Percentiles rank a stretch among this genome's conserved stretches.
Evolutionary conservation across 768 basidiomycete species (phyloP).

Genomic region (Termitomyces sp.): DNA sequence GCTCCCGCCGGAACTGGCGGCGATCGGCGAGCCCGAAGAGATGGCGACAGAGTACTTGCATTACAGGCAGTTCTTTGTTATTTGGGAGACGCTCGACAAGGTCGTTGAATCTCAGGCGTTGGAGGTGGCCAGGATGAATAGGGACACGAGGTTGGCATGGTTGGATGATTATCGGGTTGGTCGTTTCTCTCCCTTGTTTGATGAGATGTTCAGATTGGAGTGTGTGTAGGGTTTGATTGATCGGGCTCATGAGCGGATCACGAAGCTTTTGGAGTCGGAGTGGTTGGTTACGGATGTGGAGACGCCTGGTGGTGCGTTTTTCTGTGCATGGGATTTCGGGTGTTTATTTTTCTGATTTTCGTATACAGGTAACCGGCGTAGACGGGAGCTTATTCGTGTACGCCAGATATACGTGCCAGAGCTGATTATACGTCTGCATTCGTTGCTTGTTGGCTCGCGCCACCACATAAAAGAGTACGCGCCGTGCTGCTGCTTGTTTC

Average conservation of each 20-base stretch:
- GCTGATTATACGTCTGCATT: slow-evolving; percentile 82
- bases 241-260: slow-evolving; percentile 58
- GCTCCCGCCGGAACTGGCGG: slow-evolving; percentile 62
- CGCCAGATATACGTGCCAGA: slow-evolving; percentile 90
- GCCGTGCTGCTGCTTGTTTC: not conserved
- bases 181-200: not conserved
- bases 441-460: slow-evolving; percentile 62
- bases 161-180: slow-evolving; percentile 60
- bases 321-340: not conserved
- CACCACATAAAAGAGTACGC: slow-evolving; percentile 64
- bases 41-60: slow-evolving; percentile 73
- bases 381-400: slow-evolving; percentile 71
- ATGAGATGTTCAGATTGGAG: not conserved
- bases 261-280: slow-evolving; percentile 71
- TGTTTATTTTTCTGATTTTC: slow-evolving; percentile 3
- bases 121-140: slow-evolving; percentile 54
- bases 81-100: slow-evolving; percentile 64
- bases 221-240: slow-evolving; percentile 52
- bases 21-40: slow-evolving; percentile 66
- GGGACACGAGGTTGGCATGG: slow-evolving; percentile 60
- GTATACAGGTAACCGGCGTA: slow-evolving; percentile 46
- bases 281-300: slow-evolving; percentile 67
- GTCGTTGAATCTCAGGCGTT: slow-evolving; percentile 60
- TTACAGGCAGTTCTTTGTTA: slow-evolving; percentile 74
- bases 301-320: slow-evolving; percentile 33